Base-by-base conservation (phyloP, 1,284 basidiomycete genomes). In the Sphagnurus paluster region DNA sequence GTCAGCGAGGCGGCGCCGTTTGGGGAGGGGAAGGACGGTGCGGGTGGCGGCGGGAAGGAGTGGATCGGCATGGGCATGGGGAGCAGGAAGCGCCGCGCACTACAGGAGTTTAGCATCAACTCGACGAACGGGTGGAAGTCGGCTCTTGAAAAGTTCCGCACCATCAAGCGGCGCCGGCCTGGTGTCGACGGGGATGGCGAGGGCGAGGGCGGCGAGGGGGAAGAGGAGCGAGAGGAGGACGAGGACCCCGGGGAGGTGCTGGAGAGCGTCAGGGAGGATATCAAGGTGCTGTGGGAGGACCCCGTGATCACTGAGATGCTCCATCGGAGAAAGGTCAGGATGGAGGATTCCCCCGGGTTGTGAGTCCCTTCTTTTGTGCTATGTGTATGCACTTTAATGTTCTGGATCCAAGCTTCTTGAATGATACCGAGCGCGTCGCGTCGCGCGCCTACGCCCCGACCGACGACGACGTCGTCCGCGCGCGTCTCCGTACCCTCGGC, bases 321-420 rank as follows among this genome's bases (percentile, higher is more conserved):
- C 39, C 58, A 55, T 32, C 62, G 75, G 36, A 69, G 75, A 30
- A 79, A 75, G 50, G 60, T 75, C 13, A 67, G 75, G 52, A 60
- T 86, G 29, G 81, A 85, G 56, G 85, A 87, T 53, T 68, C 75
- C 5, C 76, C 85, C 23, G 84, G 83, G 24, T 88, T 87, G 87
- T 88, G 59, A 67, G 84, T 74, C 9, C 13, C 42, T 24, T 3
- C 16, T 46, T 41, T 35, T 2, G 11, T 33, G 38, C 37, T 21
- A 35, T 14, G n/a, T 14, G 16, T 34, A 37, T 38, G 14, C 11
- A 24, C 14, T 39, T 36, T 23, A 19, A 23, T 40, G 40, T 42
- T 8, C 4, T 30, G 19, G 8, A 9, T 13, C 45, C n/a, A n/a
- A 77, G 75, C 52, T 79, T 87, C 62, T 64, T 89, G 42, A 71